Evolutionary conservation across 1,284 basidiomycete genomes (phyloP).

Genomic region (Megacollybia platyphylla): DNA sequence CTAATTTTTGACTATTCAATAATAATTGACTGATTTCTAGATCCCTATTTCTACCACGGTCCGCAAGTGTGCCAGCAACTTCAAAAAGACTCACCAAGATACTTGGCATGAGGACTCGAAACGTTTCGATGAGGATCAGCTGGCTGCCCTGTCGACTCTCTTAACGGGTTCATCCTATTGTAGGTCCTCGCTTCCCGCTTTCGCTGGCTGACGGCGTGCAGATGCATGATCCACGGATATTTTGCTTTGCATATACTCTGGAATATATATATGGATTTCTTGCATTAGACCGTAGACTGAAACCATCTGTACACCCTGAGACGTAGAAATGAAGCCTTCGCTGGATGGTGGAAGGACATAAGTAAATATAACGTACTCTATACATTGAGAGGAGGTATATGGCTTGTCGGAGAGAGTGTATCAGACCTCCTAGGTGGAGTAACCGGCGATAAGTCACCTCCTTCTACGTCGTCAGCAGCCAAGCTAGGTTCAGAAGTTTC

Average conservation of each 20-base stretch:
- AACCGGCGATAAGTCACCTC: slow-evolving; percentile 16
- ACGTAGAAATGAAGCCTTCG: neutral
- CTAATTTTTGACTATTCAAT: neutral
- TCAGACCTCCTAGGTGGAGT: slow-evolving; percentile 12
- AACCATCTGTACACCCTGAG: too few species aligned
- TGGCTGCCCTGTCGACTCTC: slow-evolving; percentile 57
- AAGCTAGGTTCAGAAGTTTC: slow-evolving; percentile 47
- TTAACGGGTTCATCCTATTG: slow-evolving; percentile 67
- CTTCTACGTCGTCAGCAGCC: slow-evolving; percentile 30
- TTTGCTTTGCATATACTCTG: too few species aligned
- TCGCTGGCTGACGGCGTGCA: neutral
- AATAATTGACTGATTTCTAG: slow-evolving; percentile 15
- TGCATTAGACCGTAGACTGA: neutral
- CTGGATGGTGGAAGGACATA: neutral
- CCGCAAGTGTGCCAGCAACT: slow-evolving; percentile 59
- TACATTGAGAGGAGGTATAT: slow-evolving; percentile 28
- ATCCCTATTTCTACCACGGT: slow-evolving; percentile 67
- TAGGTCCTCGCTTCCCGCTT: slow-evolving; percentile 18
- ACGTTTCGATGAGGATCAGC: slow-evolving; percentile 63
- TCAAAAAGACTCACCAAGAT: slow-evolving; percentile 71
- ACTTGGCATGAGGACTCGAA: slow-evolving; percentile 78
- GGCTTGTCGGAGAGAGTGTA: slow-evolving; percentile 18
- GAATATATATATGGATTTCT: neutral
- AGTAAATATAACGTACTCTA: slow-evolving; percentile 11
- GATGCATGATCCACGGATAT: too few species aligned